Evolutionary conservation across 306 rosid genomes (phyloP).

Genomic region (Cucumis melo): DNA sequence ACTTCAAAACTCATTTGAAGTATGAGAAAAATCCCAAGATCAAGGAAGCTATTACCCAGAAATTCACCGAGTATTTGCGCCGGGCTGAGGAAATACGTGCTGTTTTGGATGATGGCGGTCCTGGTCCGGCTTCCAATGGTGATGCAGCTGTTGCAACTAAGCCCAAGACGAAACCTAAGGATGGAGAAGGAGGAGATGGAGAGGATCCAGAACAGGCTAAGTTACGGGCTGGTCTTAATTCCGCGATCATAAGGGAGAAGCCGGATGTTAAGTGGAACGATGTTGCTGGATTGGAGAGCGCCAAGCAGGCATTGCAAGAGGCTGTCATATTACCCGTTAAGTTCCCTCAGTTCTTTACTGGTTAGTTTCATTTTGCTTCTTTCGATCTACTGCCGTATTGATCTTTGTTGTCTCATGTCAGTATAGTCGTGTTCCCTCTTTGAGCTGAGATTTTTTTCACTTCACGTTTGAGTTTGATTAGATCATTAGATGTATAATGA

Average conservation of each 20-base stretch:
- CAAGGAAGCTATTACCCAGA: slow-evolving; percentile 87
- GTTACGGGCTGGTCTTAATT: slow-evolving; percentile 76
- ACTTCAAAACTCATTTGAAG: slow-evolving; percentile 86
- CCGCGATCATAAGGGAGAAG: slow-evolving; percentile 87
- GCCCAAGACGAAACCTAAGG: slow-evolving; percentile 85
- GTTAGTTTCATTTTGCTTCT: slow-evolving; percentile 26
- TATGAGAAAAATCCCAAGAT: slow-evolving; percentile 97
- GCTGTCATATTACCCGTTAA: slow-evolving; percentile 90
- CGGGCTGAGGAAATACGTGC: slow-evolving; percentile 98
- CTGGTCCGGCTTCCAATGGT: slow-evolving; percentile 82
- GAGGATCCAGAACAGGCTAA: slow-evolving; percentile 84
- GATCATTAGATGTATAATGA: too few relatives aligned
- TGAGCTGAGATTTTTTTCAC: not conserved
- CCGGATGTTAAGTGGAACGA: slow-evolving; percentile 95
- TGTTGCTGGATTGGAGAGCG: slow-evolving; percentile 94
- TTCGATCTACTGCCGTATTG: not conserved
- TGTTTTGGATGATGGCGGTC: slow-evolving; percentile 77
- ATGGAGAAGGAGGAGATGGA: slow-evolving; percentile 70
- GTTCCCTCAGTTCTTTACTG: slow-evolving; percentile 95
- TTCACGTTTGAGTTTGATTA: not conserved
- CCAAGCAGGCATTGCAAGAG: slow-evolving; percentile 91
- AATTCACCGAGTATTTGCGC: slow-evolving; percentile 87
- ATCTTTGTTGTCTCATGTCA: not conserved
- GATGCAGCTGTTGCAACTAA: slow-evolving; percentile 80
- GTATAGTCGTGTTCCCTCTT: not conserved